A percentile compares a stretch with the other conserved stretches of the same genome.
Conservation (phyloP, 192 early-diverging fungal genomes). For the Backusella morwellensis region DNA sequence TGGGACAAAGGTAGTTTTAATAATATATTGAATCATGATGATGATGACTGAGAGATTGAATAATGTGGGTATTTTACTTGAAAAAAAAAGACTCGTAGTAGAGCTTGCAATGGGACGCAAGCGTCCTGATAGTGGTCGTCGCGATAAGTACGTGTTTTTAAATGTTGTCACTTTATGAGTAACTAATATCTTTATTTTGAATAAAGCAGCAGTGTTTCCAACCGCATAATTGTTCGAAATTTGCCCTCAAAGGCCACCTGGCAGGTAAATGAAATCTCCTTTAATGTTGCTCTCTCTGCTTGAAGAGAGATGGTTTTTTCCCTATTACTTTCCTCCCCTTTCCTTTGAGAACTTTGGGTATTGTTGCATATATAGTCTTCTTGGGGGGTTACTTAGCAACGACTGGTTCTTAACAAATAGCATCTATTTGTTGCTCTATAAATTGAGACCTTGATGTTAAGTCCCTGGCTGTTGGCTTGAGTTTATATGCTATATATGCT, state of each 20-base stretch:
- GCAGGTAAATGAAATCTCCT: conserved; percentile 65
- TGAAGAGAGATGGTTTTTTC: conserved; percentile 13
- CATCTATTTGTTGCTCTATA: neutral
- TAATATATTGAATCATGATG: neutral
- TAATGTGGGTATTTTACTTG: neutral
- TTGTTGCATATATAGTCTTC: neutral
- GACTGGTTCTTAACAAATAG: neutral
- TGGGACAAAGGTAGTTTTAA: conserved; percentile 73
- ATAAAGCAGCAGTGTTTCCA: conserved; percentile 11
- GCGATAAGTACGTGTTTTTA: conserved; percentile 23
- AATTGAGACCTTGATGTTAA: conserved; percentile 2
- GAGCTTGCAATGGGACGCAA: conserved; percentile 72
- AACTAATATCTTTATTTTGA: neutral
- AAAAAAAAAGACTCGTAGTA: conserved; percentile 72
- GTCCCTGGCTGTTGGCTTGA: neutral
- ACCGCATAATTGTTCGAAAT: conserved; percentile 77
- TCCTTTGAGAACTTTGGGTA: conserved; percentile 4
- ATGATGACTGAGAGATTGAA: neutral
- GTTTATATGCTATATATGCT: conserved; percentile 1
- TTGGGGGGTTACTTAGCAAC: neutral
- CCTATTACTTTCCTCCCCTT: conserved; percentile 10
- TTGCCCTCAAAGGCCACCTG: conserved; percentile 79
- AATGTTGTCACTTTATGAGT: neutral
- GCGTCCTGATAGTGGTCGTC: conserved; percentile 39
- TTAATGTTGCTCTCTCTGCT: conserved; percentile 18